These are phyloP conservation scores for Pilaira anomala DNA, from an alignment of 192 early-diverging fungal species.

Conservation along the genomic window DNA sequence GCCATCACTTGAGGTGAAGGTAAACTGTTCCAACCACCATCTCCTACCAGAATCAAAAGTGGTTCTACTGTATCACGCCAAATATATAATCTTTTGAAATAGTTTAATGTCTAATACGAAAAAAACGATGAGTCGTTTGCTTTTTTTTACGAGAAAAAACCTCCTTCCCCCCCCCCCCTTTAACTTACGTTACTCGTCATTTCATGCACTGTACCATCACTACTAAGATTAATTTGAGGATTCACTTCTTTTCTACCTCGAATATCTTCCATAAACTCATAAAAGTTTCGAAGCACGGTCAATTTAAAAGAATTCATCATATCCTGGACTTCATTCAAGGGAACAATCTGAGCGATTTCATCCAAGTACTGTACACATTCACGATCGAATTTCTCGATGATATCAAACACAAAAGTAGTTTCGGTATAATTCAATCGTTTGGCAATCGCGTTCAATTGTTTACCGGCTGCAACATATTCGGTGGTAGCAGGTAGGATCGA, in stretches of 20 bases:
- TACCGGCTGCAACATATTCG: constrained; percentile 49
- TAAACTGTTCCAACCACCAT: constrained; percentile 55
- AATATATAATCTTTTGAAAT: constrained; percentile 56
- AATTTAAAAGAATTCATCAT: constrained; percentile 42
- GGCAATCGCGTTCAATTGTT: constrained; percentile 49
- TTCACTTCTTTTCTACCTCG: constrained; percentile 53
- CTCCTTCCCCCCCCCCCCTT: neutral
- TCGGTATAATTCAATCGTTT: constrained; percentile 53
- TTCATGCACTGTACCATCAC: constrained; percentile 84
- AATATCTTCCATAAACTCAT: constrained; percentile 68
- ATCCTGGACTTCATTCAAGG: constrained; percentile 15
- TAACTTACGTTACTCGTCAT: constrained; percentile 70
- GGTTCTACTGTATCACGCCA: constrained; percentile 56
- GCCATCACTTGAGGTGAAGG: neutral
- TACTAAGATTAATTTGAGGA: constrained; percentile 49
- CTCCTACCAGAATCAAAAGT: constrained; percentile 47
- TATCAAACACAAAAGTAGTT: constrained; percentile 67
- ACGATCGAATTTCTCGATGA: constrained; percentile 49
- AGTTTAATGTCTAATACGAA: constrained; percentile 52
- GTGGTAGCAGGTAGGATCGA: constrained; percentile 48
- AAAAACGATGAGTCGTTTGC: neutral
- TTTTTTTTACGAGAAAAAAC: constrained; percentile 5
- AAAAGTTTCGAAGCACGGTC: constrained; percentile 54
- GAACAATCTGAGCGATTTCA: constrained; percentile 40
- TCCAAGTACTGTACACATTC: constrained; percentile 38